A percentile compares a stretch with the other conserved stretches of the same genome.
These are phyloP conservation scores for Cryphonectria parasitica DNA, from an alignment of 2,329 filamentous ascomycete genomes.

Conservation along the genomic window DNA sequence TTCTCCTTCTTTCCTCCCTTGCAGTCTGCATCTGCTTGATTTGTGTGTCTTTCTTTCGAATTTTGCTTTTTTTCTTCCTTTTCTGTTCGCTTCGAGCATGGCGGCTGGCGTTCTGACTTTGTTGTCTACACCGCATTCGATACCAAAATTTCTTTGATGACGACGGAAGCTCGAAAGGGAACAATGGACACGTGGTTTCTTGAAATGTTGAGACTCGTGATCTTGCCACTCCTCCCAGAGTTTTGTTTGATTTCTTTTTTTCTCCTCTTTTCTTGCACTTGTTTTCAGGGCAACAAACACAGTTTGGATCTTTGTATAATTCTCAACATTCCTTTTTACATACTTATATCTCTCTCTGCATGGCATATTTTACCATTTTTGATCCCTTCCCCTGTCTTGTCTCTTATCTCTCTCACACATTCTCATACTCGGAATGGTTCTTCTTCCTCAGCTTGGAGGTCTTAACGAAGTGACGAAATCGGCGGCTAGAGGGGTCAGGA, in stretches of 20 bases:
- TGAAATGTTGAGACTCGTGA: slow-evolving; percentile 7
- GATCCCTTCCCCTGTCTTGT: neutral
- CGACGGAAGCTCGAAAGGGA: slow-evolving; percentile 3
- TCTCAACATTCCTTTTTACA: slow-evolving; percentile 14
- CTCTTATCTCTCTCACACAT: neutral
- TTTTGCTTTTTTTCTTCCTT: slow-evolving; percentile 16
- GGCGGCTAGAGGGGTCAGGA: slow-evolving; percentile 7
- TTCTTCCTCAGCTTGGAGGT: neutral
- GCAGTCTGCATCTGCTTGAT: neutral
- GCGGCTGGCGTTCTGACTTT: slow-evolving; percentile 42
- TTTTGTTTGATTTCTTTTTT: neutral
- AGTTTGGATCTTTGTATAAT: slow-evolving; percentile 18
- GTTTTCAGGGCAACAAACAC: slow-evolving; percentile 1
- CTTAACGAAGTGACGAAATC: slow-evolving; percentile 11
- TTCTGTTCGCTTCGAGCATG: slow-evolving; percentile 35
- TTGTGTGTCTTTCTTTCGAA: neutral
- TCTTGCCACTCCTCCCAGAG: slow-evolving; percentile 1
- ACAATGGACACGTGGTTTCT: neutral
- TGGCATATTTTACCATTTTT: slow-evolving; percentile 1
- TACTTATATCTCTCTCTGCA: slow-evolving; percentile 1
- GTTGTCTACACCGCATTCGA: slow-evolving; percentile 31
- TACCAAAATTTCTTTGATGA: slow-evolving; percentile 28
- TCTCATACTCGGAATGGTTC: neutral
- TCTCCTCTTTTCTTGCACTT: neutral
- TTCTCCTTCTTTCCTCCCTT: slow-evolving; percentile 16